phyloP scores from a whole-genome alignment of 2,329 filamentous ascomycete genomes.

The Colletotrichum siamense region DNA sequence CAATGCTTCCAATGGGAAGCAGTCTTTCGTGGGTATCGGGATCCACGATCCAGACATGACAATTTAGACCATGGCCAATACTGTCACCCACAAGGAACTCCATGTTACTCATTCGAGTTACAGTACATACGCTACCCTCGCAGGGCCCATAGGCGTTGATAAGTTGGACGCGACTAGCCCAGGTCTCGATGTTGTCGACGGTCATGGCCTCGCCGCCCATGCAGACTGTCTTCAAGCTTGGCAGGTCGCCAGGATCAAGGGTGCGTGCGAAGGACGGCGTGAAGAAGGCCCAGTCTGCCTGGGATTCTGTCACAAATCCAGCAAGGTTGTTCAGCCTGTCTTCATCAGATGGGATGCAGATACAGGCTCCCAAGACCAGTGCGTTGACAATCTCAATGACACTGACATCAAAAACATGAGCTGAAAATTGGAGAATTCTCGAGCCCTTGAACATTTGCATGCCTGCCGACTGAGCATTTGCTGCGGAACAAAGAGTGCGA shows the following conservation, averaged over 20 bases:
- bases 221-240: conserved; percentile 2
- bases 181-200: not conserved
- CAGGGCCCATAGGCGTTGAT: conserved; percentile 13
- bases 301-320: not conserved
- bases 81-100: not conserved
- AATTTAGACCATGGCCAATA: conserved; percentile 7
- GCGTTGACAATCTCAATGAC: conserved; percentile 42
- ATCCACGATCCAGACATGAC: conserved; percentile 29
- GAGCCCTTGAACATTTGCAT: not conserved
- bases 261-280: conserved; percentile 12
- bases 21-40: conserved; percentile 25
- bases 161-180: conserved; percentile 1
- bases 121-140: conserved; percentile 16
- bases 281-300: conserved; percentile 12
- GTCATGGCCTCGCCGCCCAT: conserved; percentile 15
- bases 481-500: conserved; percentile 27
- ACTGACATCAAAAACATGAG: conserved; percentile 43
- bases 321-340: conserved; percentile 35
- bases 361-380: conserved; percentile 39
- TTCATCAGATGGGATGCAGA: conserved; percentile 42
- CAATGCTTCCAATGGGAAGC: conserved; percentile 27
- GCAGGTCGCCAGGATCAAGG: not conserved
- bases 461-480: not conserved
- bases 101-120: not conserved
- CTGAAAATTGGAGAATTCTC: conserved; percentile 24